Conservation (phyloP, 495 filamentous ascomycete species). For the Echria macrotheca region DNA sequence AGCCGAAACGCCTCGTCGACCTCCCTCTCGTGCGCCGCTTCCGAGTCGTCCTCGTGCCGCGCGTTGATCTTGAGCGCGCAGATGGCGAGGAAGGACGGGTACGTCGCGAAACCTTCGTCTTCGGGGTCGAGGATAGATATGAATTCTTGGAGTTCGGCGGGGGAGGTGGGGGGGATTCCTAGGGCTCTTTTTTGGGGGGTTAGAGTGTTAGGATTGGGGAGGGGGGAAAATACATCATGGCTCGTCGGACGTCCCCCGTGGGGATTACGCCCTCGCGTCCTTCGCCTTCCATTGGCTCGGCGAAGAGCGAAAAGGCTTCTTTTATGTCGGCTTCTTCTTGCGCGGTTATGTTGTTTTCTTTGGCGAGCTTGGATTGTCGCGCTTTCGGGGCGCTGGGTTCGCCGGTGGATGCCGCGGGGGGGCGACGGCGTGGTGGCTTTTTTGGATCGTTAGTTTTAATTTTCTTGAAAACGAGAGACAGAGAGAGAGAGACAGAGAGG, state of each 20-base stretch:
- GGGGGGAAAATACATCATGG: conserved; percentile 60
- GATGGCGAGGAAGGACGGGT: conserved; percentile 72
- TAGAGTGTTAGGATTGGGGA: neutral
- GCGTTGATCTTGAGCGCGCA: conserved; percentile 75
- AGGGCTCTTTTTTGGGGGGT: conserved; percentile 54
- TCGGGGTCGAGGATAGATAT: conserved; percentile 75
- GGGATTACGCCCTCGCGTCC: conserved; percentile 70
- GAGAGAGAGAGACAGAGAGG: neutral
- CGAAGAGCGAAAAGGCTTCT: conserved; percentile 82
- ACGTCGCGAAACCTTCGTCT: conserved; percentile 67
- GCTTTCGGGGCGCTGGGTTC: conserved; percentile 22
- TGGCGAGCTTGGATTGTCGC: conserved; percentile 74
- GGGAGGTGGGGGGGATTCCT: conserved; percentile 57
- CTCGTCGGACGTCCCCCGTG: conserved; percentile 72
- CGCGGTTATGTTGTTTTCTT: conserved; percentile 76
- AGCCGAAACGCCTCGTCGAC: conserved; percentile 73
- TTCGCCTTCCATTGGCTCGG: conserved; percentile 60
- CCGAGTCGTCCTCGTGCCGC: conserved; percentile 48
- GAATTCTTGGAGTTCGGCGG: conserved; percentile 66
- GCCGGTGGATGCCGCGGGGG: conserved; percentile 18
- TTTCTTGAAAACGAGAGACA: neutral
- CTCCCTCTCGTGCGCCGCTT: conserved; percentile 52
- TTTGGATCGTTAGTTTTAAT: neutral
- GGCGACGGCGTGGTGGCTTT: conserved; percentile 41
- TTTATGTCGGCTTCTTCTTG: conserved; percentile 84